Base-by-base conservation (phyloP, 345 rosid genomes). In the Eucalyptus melliodora region DNA sequence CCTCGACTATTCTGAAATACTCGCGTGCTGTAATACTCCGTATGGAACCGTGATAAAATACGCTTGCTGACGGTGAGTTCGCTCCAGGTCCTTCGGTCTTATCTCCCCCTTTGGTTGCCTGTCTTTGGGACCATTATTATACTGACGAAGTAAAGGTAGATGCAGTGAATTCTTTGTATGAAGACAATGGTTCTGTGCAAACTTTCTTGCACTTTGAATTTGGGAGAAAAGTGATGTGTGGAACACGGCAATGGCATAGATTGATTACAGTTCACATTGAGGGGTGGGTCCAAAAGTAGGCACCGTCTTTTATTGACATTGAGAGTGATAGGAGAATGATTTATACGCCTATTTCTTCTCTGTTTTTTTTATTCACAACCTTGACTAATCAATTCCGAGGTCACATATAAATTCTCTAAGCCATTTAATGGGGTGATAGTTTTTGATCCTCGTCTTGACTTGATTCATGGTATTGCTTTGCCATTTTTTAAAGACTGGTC, bases 211-310 rank as follows among this genome's bases (percentile, higher is more conserved):
- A 9, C 59, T 37, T 91, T 93, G 93, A 89, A 93, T 27, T 88
- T 40, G 90, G 44, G 91, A 56, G 89, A 87, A 50, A 45, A 86
- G 77, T 88, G 45, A 90, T n/a, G 91, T 82, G 91, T 59, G 86
- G 90, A 72, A 88, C 92, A 93, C 94, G 94, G 92, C 92, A 92
- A 89, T 56, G 42, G 24, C 47, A 85, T 40, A 26, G 87, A 55
- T 56, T 88, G 90, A 88, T 82, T 34, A n/a, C 19, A 30, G 40
- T 77, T 40, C 27, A 21, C 42, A 40, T 19, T 26, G 50, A 65
- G 40, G 49, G 87, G 89, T 92, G 95, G 91, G 94, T 88, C 93
- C 94, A 92, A 90, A 91, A 92, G 94, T 93, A 89, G 95, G 95
- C 95, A 93, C 95, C 95, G 93, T 88, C 95, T 90, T 87, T 89